Base-by-base conservation (phyloP, 2,329 filamentous ascomycete genomes). In the Claviceps quebecensis region DNA sequence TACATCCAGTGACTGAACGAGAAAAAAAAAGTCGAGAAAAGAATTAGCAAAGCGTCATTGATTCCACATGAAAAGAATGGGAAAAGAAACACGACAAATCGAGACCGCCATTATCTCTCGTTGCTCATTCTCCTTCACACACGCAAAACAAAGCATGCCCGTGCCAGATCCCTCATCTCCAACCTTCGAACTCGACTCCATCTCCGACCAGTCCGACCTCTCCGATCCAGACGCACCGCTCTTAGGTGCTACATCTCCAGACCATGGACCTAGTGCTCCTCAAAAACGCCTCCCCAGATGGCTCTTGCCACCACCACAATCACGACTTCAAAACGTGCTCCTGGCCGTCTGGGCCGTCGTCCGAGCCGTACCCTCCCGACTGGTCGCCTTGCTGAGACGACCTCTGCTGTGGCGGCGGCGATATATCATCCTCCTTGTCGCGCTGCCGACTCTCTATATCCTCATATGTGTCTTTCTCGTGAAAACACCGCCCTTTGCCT, bases 401-500 rank as follows among this genome's bases (percentile, higher is more conserved):
- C 49, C 49, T 9, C 43, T 48, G 39, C 23, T 41, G 4, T 47
- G 29, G 13, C 13, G 41, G 16, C 41, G 41, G 48, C 38, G 13
- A 14, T 50, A 44, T 34, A 19, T 44, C 23, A 34, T 26, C 14
- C 2, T 44, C 41, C 19, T 49, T 34, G n/a, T 37, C 14, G 19
- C 23, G 48, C 14, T 29, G 6, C 9, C 43, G 23, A 5, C 47
- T 26, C 16, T 63, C 5, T 73, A 74, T 50, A 53, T 68, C 4
- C 45, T 70, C 34, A 67, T 69, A 53, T 72, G 70, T 55, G 29
- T 29, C 29, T 63, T 67, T 48, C 5, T 72, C 45, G 63, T 65
- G 41, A 64, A 65, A 37, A 59, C 64, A 19, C 72, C 71, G 4
- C 63, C 73, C 16, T 67, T 76, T 52, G 70, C 71, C 0, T 69